Base-by-base conservation (phyloP, 1,139 yeast genomes). In the Debaryomyces fabryi region DNA sequence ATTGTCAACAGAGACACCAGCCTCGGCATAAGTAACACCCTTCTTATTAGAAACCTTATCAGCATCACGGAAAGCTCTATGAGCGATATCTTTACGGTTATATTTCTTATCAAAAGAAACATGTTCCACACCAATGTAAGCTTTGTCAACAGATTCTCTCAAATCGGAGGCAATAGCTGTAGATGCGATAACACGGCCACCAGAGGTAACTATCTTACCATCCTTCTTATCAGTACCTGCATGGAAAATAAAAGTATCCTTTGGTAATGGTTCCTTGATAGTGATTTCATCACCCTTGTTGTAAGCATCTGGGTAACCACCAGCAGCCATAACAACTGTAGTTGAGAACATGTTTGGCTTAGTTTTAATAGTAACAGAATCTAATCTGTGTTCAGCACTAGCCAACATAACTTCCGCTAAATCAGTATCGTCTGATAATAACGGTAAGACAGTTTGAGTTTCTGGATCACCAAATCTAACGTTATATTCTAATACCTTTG, bases 401-500 rank as follows among this genome's bases (percentile, higher is more conserved):
- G 98, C 99, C 52, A 92, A 73, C 81, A 95, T 83, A 41, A 93
- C 85, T 67, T 91, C 90, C 38, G 97, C 96, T 62, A 95, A 79
- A 70, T 95, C 99, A 20, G 96, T 86, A 52, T 88, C 92, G 36
- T 85, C 83, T 16, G 85, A 70, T 55, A 95, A 76, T 62, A 95
- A 78, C 13, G 97, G 97, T 63, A 95, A 77, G 30, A 93, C 96
- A 4, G 97, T 88, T 74, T 95, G 99, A 37, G 98, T 93, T 73
- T 95, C 99, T 57, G 99, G 99, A 68, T 95, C 99, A 53, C 99
- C 99, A 59, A 95, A 95, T 71, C 99, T 84, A 47, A 93, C 97
- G 59, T 95, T 95, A 72, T 95, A 95, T 71, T 95, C 99, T 62
- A 95, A 79, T 9, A 92, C 97, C 73, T 90, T 89, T 58, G 99